These are phyloP conservation scores for Ophiostoma quercus DNA, from an alignment of 2,329 filamentous ascomycete genomes.

Conservation along the genomic window DNA sequence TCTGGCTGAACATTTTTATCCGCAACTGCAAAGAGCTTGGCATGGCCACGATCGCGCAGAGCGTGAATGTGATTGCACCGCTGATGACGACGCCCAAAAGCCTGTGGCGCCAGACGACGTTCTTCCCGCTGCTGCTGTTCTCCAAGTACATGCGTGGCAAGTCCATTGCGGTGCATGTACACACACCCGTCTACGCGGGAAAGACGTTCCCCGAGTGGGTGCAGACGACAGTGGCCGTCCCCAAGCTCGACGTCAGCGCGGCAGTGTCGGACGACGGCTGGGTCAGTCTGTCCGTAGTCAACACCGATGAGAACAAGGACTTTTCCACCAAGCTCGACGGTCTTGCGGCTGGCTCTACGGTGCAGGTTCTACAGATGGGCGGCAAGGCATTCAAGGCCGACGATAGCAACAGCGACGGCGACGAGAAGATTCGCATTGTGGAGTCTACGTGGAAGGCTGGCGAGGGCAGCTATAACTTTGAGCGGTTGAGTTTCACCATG, in stretches of 20 bases:
- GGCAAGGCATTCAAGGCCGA: conserved; percentile 11
- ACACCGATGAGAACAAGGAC: conserved; percentile 57
- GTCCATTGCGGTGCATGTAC: conserved; percentile 61
- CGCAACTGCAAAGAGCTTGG: conserved; percentile 65
- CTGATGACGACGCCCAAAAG: conserved; percentile 59
- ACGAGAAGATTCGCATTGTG: not conserved
- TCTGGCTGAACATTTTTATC: conserved; percentile 72
- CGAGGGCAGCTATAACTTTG: not conserved
- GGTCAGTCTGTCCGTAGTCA: conserved; percentile 68
- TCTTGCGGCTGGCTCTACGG: not conserved
- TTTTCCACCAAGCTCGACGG: conserved; percentile 56
- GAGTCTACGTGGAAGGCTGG: conserved; percentile 3
- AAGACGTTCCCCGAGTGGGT: conserved; percentile 62
- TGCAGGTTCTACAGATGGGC: conserved; percentile 20
- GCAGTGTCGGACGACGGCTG: conserved; percentile 48
- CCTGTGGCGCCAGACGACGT: conserved; percentile 65
- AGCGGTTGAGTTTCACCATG: conserved; percentile 9
- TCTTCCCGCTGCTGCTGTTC: conserved; percentile 69
- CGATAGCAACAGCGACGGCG: conserved; percentile 19
- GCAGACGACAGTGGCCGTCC: conserved; percentile 51
- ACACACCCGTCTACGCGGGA: conserved; percentile 59
- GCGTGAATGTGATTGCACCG: conserved; percentile 71
- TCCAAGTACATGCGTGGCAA: conserved; percentile 68
- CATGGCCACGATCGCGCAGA: conserved; percentile 76
- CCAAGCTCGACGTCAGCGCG: conserved; percentile 65